Evolutionary conservation across 1,139 yeast genomes (phyloP).

Genomic region (Saccharomyces pastorianus): DNA sequence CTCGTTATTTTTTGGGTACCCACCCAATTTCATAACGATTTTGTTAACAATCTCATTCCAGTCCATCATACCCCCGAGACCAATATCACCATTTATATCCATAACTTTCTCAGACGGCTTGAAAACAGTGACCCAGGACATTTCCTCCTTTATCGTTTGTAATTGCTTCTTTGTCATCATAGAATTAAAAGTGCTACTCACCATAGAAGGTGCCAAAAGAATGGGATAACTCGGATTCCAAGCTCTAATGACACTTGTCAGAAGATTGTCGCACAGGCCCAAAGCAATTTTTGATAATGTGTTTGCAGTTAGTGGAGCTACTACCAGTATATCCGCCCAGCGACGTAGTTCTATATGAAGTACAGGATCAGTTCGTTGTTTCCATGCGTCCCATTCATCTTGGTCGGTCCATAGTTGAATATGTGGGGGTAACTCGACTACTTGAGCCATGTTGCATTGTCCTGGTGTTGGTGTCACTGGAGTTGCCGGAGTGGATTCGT

Average conservation of each 20-base stretch:
- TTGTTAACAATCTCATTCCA: slow-evolving; percentile 84
- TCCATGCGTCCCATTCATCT: slow-evolving; percentile 91
- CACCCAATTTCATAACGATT: slow-evolving; percentile 75
- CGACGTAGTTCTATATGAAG: slow-evolving; percentile 83
- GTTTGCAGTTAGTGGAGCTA: slow-evolving; percentile 91
- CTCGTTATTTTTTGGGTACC: slow-evolving; percentile 81
- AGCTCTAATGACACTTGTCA: slow-evolving; percentile 74
- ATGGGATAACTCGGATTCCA: slow-evolving; percentile 90
- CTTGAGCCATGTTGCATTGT: slow-evolving; percentile 11
- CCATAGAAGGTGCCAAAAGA: slow-evolving; percentile 93
- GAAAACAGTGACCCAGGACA: slow-evolving; percentile 68
- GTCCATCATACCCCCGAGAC: slow-evolving; percentile 94
- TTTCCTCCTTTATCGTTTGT: slow-evolving; percentile 47
- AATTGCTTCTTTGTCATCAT: slow-evolving; percentile 84
- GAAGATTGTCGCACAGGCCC: slow-evolving; percentile 82
- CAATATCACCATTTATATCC: slow-evolving; percentile 83
- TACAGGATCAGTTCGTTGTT: slow-evolving; percentile 77
- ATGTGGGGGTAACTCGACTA: slow-evolving; percentile 46
- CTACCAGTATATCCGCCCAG: slow-evolving; percentile 88
- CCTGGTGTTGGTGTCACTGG: slow-evolving; percentile 1
- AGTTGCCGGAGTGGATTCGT: slow-evolving; percentile 3
- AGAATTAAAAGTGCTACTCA: slow-evolving; percentile 90
- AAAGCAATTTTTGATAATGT: slow-evolving; percentile 83
- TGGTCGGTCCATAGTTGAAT: slow-evolving; percentile 77
- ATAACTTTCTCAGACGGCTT: slow-evolving; percentile 91